Base-by-base conservation (phyloP, 441 rosid species). In the Syzygium malaccense region DNA sequence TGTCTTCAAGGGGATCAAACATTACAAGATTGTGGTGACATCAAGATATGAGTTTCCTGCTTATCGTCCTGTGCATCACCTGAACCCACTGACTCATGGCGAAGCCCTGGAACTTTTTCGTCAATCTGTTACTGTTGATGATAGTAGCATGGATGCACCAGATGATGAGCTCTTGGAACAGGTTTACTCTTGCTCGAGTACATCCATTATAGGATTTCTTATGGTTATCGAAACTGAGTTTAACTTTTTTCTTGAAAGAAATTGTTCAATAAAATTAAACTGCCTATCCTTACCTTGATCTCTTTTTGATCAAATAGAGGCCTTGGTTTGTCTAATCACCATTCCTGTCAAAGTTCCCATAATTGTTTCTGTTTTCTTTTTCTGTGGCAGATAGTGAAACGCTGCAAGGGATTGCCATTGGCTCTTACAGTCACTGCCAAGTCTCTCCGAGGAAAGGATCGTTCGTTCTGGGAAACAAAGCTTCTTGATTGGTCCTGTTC, bases 1-100 rank as follows among this genome's bases (percentile, higher is more conserved):
- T 88, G 86, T 1, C 30, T 89, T 90, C 68, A 45, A 64, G 7
- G 10, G 6, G 49, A 80, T 94, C 56, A 86, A 90, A 25, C 66
- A 89, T 88, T 93, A 89, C 93, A 96, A 94, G 92, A 91, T 95
- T 41, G 62, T 97, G 92, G 98, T 95, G 91, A 95, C 98, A 45
- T 97, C 99, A 86, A 94, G 98, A 78, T 93, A 15, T 88, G 92
- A 83, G 6, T 94, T 97, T 62, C 94, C 90, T 28, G n/a, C 87
- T 54, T 93, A 95, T 55, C 93, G 91, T 56, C 57, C 84, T 41
- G 87, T 60, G 20, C 91, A 94, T 91, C 83, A 49, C 60, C 86
- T 96, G 89, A 86, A 86, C 79, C 92, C 94, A 45, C 83, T 95
- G 88, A 79, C 71, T 89, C 79, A 79, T 45, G 78, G 60, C 58